Base-by-base conservation (phyloP, 495 filamentous ascomycete genomes). In the Aspergillus nanangensis region DNA sequence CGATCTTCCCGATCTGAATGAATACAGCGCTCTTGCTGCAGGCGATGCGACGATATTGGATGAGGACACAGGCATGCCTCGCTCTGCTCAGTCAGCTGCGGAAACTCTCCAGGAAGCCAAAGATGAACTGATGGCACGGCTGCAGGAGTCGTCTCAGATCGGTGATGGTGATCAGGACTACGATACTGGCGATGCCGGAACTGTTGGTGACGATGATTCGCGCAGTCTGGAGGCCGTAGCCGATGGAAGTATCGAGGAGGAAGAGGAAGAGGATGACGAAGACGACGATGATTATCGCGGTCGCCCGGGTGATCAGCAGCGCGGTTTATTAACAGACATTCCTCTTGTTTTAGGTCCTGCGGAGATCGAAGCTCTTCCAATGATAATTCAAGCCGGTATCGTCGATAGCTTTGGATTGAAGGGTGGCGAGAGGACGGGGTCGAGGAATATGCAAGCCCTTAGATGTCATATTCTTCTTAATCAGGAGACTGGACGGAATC, bases 371-470 rank as follows among this genome's bases (percentile, higher is more conserved):
- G 89, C 90, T 5, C 69, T 96, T 44, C 90, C 93, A 35, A 94
- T 96, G 89, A 90, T 94, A 34, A 81, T 95, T 47, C 91, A 95
- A 61, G 86, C 84, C 7, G 90, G 88, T 48, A 93, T 95, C 40
- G 82, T 92, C 14, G 69, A 72, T 46, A 69, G 64, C 42, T 70
- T 71, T 29, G 69, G 66, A 5, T 56, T 71, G 9, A 75, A 71
- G 52, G 66, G 63, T 17, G 69, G 66, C 10, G 70, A 73, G 55
- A 60, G 71, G 11, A 82, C 83, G 56, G 83, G 79, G 13, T 74
- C 81, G 2, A 80, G 83, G 52, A 93, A 91, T 57, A 82, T 92
- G 63, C 87, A 95, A 59, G 83, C 86, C 31, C 83, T 90, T 4
- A 74, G 90, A 34, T 95, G 90, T 54, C 87, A 94, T 51, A 87